These are phyloP conservation scores for Talaromyces funiculosus DNA, from an alignment of 2,329 filamentous ascomycete species.

Conservation along the genomic window DNA sequence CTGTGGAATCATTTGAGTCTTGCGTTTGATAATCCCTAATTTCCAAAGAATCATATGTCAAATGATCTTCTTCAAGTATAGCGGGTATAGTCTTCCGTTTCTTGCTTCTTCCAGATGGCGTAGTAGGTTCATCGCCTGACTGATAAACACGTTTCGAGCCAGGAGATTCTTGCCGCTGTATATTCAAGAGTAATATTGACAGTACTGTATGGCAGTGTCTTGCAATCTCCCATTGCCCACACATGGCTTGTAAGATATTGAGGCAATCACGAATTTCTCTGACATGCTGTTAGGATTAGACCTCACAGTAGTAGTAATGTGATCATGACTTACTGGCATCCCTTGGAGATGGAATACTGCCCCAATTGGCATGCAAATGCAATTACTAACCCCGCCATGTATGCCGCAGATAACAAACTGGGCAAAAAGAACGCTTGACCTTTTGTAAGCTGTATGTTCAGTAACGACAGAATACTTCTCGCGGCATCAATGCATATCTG, in stretches of 20 bases:
- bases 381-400: slow-evolving; percentile 39
- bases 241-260: slow-evolving; percentile 30
- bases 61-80: not conserved
- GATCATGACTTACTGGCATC: slow-evolving; percentile 26
- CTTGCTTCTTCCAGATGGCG: not conserved
- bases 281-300: not conserved
- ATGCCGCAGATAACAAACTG: slow-evolving; percentile 35
- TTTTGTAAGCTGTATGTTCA: slow-evolving; percentile 28
- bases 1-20: not conserved
- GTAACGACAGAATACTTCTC: slow-evolving; percentile 32
- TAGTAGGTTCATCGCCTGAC: not conserved
- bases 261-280: slow-evolving; percentile 35
- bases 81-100: not conserved
- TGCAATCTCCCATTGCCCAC: slow-evolving; percentile 36
- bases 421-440: slow-evolving; percentile 36
- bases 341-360: slow-evolving; percentile 33
- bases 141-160: not conserved
- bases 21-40: not conserved
- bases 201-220: slow-evolving; percentile 36
- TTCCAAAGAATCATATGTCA: not conserved
- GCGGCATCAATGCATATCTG: slow-evolving; percentile 39
- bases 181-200: slow-evolving; percentile 28
- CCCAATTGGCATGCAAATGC: slow-evolving; percentile 38
- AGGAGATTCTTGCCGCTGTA: slow-evolving; percentile 16
- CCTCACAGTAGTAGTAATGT: not conserved